Conservation (phyloP, 768 basidiomycete genomes). For the Lanmaoa rubissima region DNA sequence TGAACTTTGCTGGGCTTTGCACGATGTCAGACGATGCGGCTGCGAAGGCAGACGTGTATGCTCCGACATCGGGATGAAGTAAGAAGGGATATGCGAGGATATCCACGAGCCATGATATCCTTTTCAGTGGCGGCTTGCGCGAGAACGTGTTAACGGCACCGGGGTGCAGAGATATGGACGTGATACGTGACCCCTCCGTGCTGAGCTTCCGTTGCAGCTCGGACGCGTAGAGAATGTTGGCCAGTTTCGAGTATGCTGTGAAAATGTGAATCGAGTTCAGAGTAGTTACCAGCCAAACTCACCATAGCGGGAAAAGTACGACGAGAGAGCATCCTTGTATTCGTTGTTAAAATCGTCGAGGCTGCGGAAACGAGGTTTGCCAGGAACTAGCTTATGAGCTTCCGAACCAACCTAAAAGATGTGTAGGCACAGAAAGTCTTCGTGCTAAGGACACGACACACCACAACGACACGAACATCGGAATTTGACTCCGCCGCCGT, state of each 20-base stretch:
- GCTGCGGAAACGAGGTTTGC: slow-evolving; percentile 26
- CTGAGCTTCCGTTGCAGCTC: slow-evolving; percentile 47
- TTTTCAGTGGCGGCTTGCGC: slow-evolving; percentile 15
- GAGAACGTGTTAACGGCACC: slow-evolving; percentile 34
- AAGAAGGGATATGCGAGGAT: slow-evolving; percentile 19
- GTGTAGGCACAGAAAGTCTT: not conserved
- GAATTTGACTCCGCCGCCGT: slow-evolving; percentile 47
- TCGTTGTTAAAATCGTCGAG: slow-evolving; percentile 38
- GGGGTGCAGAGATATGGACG: slow-evolving; percentile 29
- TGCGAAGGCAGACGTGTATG: slow-evolving; percentile 28
- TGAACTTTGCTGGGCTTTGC: slow-evolving; percentile 23
- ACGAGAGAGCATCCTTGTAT: slow-evolving; percentile 22
- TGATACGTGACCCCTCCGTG: slow-evolving; percentile 27
- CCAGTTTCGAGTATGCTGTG: slow-evolving; percentile 51
- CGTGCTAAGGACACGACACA: slow-evolving; percentile 26
- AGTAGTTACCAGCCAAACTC: not conserved
- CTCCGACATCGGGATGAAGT: slow-evolving; percentile 22
- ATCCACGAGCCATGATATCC: slow-evolving; percentile 22
- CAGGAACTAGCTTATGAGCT: slow-evolving; percentile 21
- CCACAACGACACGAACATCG: slow-evolving; percentile 63
- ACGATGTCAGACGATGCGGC: slow-evolving; percentile 28
- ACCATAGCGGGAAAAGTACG: slow-evolving; percentile 35
- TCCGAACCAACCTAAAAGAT: slow-evolving; percentile 35
- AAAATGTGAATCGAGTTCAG: not conserved
- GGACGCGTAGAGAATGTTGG: slow-evolving; percentile 46